Evolutionary conservation across 2,329 filamentous ascomycete species (phyloP).

Genomic region (Dryadomyces quercivorus): DNA sequence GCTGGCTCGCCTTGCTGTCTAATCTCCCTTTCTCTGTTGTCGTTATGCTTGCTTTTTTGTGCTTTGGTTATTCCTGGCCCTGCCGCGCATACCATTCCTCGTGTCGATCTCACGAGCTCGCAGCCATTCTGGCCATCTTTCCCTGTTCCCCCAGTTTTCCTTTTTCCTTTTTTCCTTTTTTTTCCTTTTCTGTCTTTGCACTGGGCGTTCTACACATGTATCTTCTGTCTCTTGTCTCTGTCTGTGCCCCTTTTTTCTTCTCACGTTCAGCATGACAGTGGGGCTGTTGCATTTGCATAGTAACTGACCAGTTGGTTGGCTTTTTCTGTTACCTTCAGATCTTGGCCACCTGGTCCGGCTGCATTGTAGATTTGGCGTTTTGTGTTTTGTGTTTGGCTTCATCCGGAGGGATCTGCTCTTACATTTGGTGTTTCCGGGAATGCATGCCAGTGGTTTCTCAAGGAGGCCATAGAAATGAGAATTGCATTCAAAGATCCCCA

Average conservation of each 20-base stretch:
- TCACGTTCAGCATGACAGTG: not conserved
- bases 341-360: conserved; percentile 1
- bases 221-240: not conserved
- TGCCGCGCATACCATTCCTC: not conserved
- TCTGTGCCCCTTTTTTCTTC: not conserved
- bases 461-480: not conserved
- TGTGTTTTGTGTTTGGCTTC: not conserved
- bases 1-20: not conserved
- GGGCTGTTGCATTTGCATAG: conserved; percentile 2
- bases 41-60: not conserved
- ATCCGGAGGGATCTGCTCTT: not conserved
- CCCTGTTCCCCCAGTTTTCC: not conserved
- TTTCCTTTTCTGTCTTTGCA: not conserved
- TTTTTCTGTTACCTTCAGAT: not conserved
- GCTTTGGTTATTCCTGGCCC: not conserved
- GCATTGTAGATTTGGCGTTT: conserved; percentile 1
- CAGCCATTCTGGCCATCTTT: not conserved
- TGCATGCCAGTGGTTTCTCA: not conserved
- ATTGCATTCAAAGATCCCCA: too few relatives aligned
- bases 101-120: not conserved
- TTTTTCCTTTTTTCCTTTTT: not conserved
- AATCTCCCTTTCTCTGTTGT: not conserved
- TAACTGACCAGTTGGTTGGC: not conserved
- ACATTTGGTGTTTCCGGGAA: not conserved
- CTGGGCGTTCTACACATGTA: too few relatives aligned